Conservation (phyloP, 345 rosid genomes). For the Lenwebbia sp. region DNA sequence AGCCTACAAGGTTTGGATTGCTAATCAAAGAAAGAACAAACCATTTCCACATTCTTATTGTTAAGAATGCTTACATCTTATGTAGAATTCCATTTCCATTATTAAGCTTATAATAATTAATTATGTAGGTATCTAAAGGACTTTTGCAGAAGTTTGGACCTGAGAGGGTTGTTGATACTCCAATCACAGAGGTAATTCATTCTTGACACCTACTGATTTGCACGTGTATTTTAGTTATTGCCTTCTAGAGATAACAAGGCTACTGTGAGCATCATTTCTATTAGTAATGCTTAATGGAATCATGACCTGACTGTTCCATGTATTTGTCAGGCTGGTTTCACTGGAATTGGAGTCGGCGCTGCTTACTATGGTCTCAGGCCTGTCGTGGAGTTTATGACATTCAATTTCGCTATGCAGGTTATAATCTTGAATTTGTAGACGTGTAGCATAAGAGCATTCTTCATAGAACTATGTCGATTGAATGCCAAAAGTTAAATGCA, state of each 20-base stretch:
- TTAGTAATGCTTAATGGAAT: background rate
- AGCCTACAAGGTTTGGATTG: constrained; percentile 84
- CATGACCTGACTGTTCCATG: background rate
- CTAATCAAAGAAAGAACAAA: background rate
- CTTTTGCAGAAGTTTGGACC: constrained; percentile 88
- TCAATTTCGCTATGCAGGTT: constrained; percentile 98
- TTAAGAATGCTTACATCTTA: background rate
- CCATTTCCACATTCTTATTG: background rate
- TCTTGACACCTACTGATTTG: background rate
- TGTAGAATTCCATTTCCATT: background rate
- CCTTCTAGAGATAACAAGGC: background rate
- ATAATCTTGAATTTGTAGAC: background rate
- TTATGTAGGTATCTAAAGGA: constrained; percentile 55
- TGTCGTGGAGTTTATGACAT: constrained; percentile 86
- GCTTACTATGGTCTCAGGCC: constrained; percentile 87
- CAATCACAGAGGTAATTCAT: constrained; percentile 70
- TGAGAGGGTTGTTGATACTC: constrained; percentile 89
- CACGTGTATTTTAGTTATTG: background rate
- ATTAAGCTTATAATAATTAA: background rate
- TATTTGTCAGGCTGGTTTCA: constrained; percentile 75
- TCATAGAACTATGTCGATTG: background rate
- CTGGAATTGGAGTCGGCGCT: constrained; percentile 96
- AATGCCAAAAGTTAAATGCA: background rate
- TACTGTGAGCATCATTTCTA: background rate
- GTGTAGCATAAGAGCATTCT: background rate